Conservation (phyloP, 148 eudicot genomes). For the Rhododendron molle region DNA sequence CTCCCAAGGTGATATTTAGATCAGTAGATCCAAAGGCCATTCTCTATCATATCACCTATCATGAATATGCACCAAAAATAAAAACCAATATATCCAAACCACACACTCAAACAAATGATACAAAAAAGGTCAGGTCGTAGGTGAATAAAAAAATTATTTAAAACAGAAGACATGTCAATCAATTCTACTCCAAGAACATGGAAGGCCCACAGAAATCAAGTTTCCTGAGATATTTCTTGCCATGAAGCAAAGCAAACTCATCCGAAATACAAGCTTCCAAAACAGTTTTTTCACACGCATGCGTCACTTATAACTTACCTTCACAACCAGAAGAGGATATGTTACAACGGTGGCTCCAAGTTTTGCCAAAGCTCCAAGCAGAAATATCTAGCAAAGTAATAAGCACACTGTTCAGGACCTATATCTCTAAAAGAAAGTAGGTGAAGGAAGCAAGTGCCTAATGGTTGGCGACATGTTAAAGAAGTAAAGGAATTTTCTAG, state of each 20-base stretch:
- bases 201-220: neutral
- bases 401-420: conserved; percentile 5
- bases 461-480: neutral
- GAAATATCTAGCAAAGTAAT: conserved; percentile 51
- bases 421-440: neutral
- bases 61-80: neutral
- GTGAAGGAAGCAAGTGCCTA: neutral
- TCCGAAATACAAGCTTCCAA: neutral
- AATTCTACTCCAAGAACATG: neutral
- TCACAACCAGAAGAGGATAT: conserved; percentile 90
- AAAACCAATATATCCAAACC: neutral
- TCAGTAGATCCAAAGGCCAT: neutral
- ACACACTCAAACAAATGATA: neutral
- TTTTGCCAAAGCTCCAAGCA: conserved; percentile 94
- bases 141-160: neutral
- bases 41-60: neutral
- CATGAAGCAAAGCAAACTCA: neutral
- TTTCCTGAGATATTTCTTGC: neutral
- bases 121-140: neutral
- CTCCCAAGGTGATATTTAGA: neutral
- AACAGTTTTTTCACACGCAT: conserved; percentile 5
- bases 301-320: conserved; percentile 42
- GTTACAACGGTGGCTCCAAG: conserved; percentile 98
- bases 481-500: neutral
- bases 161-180: neutral